Evolutionary conservation across 208 protist genomes (phyloP), one percentile per base, ranked within the genome.

Genomic region (Herpetomonas tarakana): DNA sequence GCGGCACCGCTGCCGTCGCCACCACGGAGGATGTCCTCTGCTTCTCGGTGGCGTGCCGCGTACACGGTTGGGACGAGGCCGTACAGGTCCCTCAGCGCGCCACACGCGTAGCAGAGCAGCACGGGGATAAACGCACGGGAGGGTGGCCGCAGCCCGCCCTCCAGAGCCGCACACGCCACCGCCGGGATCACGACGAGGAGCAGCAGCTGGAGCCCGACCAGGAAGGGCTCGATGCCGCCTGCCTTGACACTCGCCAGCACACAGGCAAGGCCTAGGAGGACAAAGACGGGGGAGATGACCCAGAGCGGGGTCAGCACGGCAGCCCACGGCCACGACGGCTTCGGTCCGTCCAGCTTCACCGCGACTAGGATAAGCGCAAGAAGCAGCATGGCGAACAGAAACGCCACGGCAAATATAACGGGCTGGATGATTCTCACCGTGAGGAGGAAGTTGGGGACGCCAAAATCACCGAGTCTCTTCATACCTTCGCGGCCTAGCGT

Each of bases 401-500:
- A 16, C 26, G 58, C 41, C 27, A 52, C 35, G 1, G 47, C 25
- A n/a, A 18, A 3, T 18, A 66, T 41, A 14, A 66, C 16, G 7
- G 38, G 7, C 27, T 44, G 39, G 24, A 68, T 52, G 18, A 31
- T 57, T 22, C 57, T 44, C 0, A 71, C 29, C 27, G 61, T 45
- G 27, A 67, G 60, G 9, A 62, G 41, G 19, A 83, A 51, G 19
- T 63, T 52, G n/a, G 44, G 52, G 24, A 69, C 68, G 41, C 67
- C 63, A 24, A 62, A 71, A 16, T 65, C 67, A 27, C 69, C 86
- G 28, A 90, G 76, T 38, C 86, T 74, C 58, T 98, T 81, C 2
- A 99, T 65, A 24, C 95, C 96, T 21, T 98, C 78, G 65, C 97
- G 86, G 50, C 98, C 98, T 66, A 97, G 88, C 51, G 89, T 65